phyloP scores from a whole-genome alignment of 2,329 filamentous ascomycete species.

The Phialophora verrucosa region DNA sequence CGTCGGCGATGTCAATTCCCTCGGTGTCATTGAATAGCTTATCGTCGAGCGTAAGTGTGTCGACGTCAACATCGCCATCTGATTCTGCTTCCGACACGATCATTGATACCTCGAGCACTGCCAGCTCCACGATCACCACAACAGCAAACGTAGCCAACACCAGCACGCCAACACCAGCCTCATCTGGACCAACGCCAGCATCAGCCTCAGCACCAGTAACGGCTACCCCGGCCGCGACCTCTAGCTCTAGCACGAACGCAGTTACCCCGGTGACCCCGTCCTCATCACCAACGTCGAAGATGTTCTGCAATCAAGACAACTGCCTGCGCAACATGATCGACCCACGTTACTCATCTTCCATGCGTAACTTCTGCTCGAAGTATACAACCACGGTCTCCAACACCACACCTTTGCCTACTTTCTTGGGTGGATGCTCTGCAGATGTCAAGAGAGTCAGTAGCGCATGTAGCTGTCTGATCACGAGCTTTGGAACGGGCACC shows the following conservation, averaged over 20 bases:
- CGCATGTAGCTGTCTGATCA: constrained; percentile 34
- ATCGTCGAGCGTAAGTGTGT: not conserved
- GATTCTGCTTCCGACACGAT: not conserved
- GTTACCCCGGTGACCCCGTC: constrained; percentile 28
- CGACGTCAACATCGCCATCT: not conserved
- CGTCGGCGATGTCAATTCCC: not conserved
- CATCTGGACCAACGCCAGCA: not conserved
- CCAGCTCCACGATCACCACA: not conserved
- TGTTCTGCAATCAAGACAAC: constrained; percentile 34
- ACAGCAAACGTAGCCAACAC: not conserved
- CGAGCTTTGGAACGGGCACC: constrained; percentile 24
- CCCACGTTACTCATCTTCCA: constrained; percentile 25
- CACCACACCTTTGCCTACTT: constrained; percentile 44
- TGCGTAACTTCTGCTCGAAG: constrained; percentile 24
- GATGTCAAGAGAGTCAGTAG: constrained; percentile 31
- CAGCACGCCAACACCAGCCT: not conserved
- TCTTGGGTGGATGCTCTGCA: constrained; percentile 24
- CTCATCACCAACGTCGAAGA: constrained; percentile 22
- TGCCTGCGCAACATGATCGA: constrained; percentile 36
- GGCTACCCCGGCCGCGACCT: not conserved
- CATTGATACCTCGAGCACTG: not conserved
- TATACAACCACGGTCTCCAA: constrained; percentile 32
- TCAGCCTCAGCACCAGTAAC: constrained; percentile 5
- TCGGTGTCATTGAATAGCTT: not conserved
- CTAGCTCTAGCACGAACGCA: constrained; percentile 15